Evolutionary conservation across 2,329 filamentous ascomycete genomes (phyloP).

Genomic region (Chaetomiaceae sp.): DNA sequence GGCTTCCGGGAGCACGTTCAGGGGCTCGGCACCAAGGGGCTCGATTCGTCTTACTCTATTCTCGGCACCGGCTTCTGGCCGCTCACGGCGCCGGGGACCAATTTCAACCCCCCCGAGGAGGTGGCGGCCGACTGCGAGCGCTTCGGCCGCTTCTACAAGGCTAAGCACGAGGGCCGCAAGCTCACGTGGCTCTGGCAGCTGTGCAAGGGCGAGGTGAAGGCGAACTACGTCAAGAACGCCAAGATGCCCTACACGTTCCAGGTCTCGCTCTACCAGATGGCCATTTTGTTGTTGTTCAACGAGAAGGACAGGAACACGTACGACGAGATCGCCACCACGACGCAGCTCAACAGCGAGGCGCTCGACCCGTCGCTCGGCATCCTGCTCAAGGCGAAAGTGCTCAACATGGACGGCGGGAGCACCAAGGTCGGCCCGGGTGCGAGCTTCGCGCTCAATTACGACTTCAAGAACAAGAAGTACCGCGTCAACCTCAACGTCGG

Average conservation of each 20-base stretch:
- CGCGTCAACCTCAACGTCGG: conserved; percentile 93
- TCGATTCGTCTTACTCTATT: conserved; percentile 87
- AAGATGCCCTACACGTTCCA: conserved; percentile 96
- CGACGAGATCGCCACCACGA: conserved; percentile 78
- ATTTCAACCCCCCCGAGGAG: conserved; percentile 80
- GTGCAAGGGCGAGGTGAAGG: conserved; percentile 94
- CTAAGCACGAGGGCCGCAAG: conserved; percentile 95
- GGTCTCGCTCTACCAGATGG: conserved; percentile 97
- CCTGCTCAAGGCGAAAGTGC: conserved; percentile 87
- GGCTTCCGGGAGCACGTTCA: conserved; percentile 74
- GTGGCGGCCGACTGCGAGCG: conserved; percentile 84
- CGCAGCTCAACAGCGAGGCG: conserved; percentile 71
- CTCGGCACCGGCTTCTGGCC: conserved; percentile 98
- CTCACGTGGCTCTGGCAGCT: conserved; percentile 97
- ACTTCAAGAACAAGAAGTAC: conserved; percentile 98
- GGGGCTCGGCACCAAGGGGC: conserved; percentile 60
- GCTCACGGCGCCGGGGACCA: conserved; percentile 75
- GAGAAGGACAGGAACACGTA: conserved; percentile 80
- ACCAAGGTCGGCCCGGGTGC: conserved; percentile 74
- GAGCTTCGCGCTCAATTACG: conserved; percentile 78
- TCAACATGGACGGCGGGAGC: conserved; percentile 63
- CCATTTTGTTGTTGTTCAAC: conserved; percentile 89
- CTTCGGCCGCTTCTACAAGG: conserved; percentile 86
- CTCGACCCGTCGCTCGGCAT: conserved; percentile 82
- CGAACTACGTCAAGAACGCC: conserved; percentile 80